Evolutionary conservation across 306 rosid species (phyloP).

Genomic region (Styphnolobium japonicum): DNA sequence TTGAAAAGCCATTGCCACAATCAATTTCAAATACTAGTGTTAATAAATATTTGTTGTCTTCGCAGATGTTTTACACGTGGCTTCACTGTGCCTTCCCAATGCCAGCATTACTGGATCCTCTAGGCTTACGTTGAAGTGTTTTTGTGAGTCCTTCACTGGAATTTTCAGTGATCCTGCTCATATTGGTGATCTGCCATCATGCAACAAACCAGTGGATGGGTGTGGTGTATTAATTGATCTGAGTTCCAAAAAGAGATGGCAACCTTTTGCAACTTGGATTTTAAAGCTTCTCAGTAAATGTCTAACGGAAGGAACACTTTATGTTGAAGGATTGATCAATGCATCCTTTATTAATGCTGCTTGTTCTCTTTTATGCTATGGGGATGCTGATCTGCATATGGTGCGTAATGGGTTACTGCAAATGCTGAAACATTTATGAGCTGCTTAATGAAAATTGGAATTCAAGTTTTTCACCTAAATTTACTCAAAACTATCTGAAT

Average conservation of each 20-base stretch:
- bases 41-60: background rate
- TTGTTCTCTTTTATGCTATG: slow-evolving; percentile 81
- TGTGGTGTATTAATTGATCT: slow-evolving; percentile 68
- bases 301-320: slow-evolving; percentile 81
- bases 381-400: slow-evolving; percentile 81
- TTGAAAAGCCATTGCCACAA: too few relatives aligned
- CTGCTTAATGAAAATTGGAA: slow-evolving; percentile 22
- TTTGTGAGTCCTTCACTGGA: slow-evolving; percentile 50
- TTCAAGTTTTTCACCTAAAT: background rate
- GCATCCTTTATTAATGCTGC: slow-evolving; percentile 62
- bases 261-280: slow-evolving; percentile 79
- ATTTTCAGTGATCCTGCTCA: slow-evolving; percentile 44
- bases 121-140: slow-evolving; percentile 59
- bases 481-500: background rate
- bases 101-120: slow-evolving; percentile 37
- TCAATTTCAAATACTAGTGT: background rate
- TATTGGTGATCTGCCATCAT: slow-evolving; percentile 61
- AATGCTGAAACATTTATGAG: slow-evolving; percentile 2
- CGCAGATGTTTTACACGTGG: slow-evolving; percentile 65
- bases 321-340: slow-evolving; percentile 76
- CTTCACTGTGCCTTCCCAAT: slow-evolving; percentile 38
- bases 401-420: slow-evolving; percentile 43
- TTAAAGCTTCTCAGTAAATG: slow-evolving; percentile 72
- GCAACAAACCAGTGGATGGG: slow-evolving; percentile 57
- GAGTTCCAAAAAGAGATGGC: slow-evolving; percentile 63